Conservation (phyloP, 495 filamentous ascomycete genomes). For the Amphirosellinia nigrospora region DNA sequence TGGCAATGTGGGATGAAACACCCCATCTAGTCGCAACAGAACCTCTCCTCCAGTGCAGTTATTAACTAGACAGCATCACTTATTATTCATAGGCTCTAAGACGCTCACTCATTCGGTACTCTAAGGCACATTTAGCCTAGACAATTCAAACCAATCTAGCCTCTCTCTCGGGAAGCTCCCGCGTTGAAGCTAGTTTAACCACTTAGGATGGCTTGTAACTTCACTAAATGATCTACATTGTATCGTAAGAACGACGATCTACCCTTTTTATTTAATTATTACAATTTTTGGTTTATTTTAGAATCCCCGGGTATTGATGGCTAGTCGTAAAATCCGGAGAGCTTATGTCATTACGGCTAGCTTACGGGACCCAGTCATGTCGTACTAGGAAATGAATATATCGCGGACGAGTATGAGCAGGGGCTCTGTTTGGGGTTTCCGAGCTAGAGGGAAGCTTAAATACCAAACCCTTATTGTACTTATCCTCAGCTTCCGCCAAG, state of each 20-base stretch:
- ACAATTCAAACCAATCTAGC: neutral
- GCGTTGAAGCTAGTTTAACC: neutral
- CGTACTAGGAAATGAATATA: neutral
- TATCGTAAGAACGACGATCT: neutral
- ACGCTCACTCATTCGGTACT: neutral
- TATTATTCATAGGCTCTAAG: neutral
- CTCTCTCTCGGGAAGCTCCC: neutral
- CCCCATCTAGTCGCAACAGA: neutral
- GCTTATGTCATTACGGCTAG: neutral
- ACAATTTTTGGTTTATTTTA: too few relatives aligned
- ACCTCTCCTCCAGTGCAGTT: neutral
- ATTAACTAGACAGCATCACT: neutral
- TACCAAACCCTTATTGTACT: too few relatives aligned
- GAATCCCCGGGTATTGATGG: too few relatives aligned
- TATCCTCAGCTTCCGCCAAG: conserved; percentile 4
- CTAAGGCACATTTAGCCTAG: neutral
- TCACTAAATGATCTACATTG: neutral
- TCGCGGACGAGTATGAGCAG: neutral
- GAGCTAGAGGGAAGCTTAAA: neutral
- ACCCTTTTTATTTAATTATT: too few relatives aligned
- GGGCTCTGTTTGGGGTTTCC: neutral
- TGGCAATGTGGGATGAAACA: conserved; percentile 18
- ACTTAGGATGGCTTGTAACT: neutral
- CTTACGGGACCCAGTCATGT: neutral
- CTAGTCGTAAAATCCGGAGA: neutral